Evolutionary conservation across 805 yeast genomes (phyloP).

Genomic region (Candida vaughaniae): DNA sequence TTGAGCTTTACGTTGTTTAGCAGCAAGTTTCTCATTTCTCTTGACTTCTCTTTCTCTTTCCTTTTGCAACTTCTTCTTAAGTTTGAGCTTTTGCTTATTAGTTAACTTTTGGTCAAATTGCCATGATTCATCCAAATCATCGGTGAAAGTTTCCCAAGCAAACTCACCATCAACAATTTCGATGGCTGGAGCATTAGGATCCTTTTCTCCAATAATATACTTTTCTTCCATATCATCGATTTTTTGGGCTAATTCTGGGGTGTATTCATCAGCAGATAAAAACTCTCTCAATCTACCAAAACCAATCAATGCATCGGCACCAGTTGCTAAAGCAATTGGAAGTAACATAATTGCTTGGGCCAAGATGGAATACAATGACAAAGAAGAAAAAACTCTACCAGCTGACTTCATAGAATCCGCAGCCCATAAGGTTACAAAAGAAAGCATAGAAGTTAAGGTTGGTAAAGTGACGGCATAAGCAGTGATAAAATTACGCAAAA

Average conservation of each 20-base stretch:
- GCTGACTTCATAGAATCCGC: constrained; percentile 39
- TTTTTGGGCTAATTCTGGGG: constrained; percentile 14
- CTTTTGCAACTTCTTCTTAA: constrained; percentile 13
- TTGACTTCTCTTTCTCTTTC: constrained; percentile 9
- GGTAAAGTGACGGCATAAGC: constrained; percentile 47
- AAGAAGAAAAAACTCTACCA: constrained; percentile 42
- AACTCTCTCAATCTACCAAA: constrained; percentile 28
- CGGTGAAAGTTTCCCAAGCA: constrained; percentile 30
- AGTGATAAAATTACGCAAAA: constrained; percentile 40
- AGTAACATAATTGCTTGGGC: constrained; percentile 44
- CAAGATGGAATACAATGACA: constrained; percentile 41
- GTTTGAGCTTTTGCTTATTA: constrained; percentile 12
- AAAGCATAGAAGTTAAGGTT: constrained; percentile 42
- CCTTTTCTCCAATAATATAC: constrained; percentile 9
- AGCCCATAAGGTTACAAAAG: constrained; percentile 47
- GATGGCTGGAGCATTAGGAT: not conserved
- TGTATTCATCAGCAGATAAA: constrained; percentile 24
- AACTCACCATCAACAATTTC: constrained; percentile 25
- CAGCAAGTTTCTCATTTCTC: constrained; percentile 3
- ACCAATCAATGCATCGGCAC: constrained; percentile 45
- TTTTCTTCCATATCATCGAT: constrained; percentile 8
- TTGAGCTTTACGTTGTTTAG: constrained; percentile 6
- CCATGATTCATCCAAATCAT: constrained; percentile 26
- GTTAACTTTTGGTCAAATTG: constrained; percentile 15
- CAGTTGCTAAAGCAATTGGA: constrained; percentile 45